Evolutionary conservation across 108 stramenopile genomes (phyloP).

Genomic region (Skeletonema tropicum): DNA sequence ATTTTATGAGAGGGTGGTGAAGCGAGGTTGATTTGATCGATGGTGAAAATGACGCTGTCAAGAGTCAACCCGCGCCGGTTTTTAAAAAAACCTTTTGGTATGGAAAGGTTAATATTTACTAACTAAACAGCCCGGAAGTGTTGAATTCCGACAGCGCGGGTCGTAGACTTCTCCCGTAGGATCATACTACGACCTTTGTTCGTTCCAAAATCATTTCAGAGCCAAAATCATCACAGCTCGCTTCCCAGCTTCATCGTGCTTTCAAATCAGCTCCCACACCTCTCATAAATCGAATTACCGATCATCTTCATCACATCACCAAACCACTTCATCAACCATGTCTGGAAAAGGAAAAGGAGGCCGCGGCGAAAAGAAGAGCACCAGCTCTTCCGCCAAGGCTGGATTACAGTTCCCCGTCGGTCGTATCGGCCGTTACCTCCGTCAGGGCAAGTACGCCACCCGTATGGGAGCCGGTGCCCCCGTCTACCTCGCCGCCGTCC

Average conservation of each 20-base stretch:
- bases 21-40: not conserved
- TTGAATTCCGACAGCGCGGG: conserved; percentile 3
- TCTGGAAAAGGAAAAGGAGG: conserved; percentile 5
- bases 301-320: not conserved
- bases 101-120: not conserved
- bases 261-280: not conserved
- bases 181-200: not conserved
- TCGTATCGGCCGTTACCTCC: too few species aligned
- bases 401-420: too few species aligned
- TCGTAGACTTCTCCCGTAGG: not conserved
- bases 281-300: conserved; percentile 4
- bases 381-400: too few species aligned
- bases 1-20: not conserved
- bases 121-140: not conserved
- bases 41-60: not conserved
- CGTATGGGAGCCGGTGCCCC: too few species aligned
- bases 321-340: conserved; percentile 50
- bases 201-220: not conserved
- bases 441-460: too few species aligned
- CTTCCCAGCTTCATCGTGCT: not conserved
- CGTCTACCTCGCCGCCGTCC: too few species aligned
- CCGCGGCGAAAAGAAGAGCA: conserved; percentile 68
- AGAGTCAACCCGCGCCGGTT: not conserved
- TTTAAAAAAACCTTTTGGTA: not conserved
- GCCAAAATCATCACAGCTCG: not conserved